Evolutionary conservation across 805 yeast species (phyloP), one percentile per base, ranked within the genome.

Genomic region (Metschnikowia matae): DNA sequence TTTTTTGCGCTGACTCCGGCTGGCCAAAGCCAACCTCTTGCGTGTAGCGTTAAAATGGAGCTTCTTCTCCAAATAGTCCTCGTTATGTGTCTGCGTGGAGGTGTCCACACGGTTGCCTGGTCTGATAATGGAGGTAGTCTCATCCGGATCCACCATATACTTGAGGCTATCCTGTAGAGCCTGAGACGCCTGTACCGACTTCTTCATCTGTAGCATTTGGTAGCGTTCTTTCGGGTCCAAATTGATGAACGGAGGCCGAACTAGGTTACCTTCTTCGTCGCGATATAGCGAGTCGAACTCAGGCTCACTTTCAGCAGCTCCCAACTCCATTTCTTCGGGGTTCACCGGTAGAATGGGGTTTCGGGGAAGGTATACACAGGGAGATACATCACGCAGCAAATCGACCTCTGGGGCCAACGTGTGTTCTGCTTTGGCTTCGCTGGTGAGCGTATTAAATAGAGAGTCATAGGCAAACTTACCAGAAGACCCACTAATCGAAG

Each of bases 161-260:
- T 67, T 72, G 41, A 71, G 59, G 49, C 68, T 56, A 26, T 59
- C 53, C 47, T 70, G 70, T 37, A 72, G 55, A 6, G 63, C 59
- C 38, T 68, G 67, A 0, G 74, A 63, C 4, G 70, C 68, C 50
- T 73, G 71, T 8, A 73, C 59, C 2, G 74, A 63, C 52, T 63
- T 62, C 48, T 73, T 74, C 43, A 73, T 55, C 54, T 71, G 76
- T 31, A 73, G 56, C 49, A 74, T 61, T 13, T 71, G 72, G 52
- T 74, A 70, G 26, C 78, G 59, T 53, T 74, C 78, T 34, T 69
- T 52, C 1, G 78, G 78, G 50, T 72, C 77, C 42, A 73, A 62
- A 42, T 70, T 71, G 38, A 74, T 73, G 54, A 74, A 71, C 5
- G 78, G 77, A 0, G 78, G 78, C 42, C 78, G 61, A 3, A 68